Conservation (phyloP, 2,329 filamentous ascomycete genomes). For the Stromatinia cepivora region DNA sequence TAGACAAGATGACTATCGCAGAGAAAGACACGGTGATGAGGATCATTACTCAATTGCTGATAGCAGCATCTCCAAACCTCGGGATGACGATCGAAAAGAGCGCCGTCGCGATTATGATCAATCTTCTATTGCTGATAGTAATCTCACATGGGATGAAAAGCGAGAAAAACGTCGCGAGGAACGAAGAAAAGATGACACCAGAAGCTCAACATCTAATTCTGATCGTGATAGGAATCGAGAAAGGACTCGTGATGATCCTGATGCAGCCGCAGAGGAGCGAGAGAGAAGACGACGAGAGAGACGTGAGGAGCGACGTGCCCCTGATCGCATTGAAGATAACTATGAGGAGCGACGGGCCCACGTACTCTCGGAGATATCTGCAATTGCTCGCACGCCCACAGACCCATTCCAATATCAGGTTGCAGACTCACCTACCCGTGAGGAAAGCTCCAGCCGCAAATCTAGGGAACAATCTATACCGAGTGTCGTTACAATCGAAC, state of each 20-base stretch:
- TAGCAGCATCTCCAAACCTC: conserved; percentile 32
- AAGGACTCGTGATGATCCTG: conserved; percentile 37
- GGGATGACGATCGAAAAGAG: conserved; percentile 33
- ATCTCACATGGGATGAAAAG: conserved; percentile 16
- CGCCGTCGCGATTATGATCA: conserved; percentile 19
- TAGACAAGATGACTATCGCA: conserved; percentile 26
- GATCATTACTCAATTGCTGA: conserved; percentile 33
- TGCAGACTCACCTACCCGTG: conserved; percentile 49
- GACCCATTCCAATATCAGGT: conserved; percentile 63
- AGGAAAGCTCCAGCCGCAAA: conserved; percentile 26
- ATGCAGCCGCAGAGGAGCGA: conserved; percentile 37
- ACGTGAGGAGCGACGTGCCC: conserved; percentile 37
- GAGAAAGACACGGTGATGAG: conserved; percentile 32
- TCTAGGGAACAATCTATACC: conserved; percentile 40
- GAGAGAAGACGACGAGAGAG: conserved; percentile 41
- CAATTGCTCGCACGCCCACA: conserved; percentile 26
- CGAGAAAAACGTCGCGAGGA: conserved; percentile 32
- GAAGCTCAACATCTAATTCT: conserved; percentile 28
- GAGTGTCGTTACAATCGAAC: conserved; percentile 54
- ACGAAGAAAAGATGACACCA: conserved; percentile 28
- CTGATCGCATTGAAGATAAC: conserved; percentile 28
- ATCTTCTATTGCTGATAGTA: conserved; percentile 25
- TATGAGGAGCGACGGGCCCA: conserved; percentile 32
- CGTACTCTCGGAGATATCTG: conserved; percentile 38
- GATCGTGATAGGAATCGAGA: conserved; percentile 35